Percentiles rank a stretch among this genome's conserved stretches.
phyloP scores from a whole-genome alignment of 768 basidiomycete genomes.

The Leccinum disarticulatum region DNA sequence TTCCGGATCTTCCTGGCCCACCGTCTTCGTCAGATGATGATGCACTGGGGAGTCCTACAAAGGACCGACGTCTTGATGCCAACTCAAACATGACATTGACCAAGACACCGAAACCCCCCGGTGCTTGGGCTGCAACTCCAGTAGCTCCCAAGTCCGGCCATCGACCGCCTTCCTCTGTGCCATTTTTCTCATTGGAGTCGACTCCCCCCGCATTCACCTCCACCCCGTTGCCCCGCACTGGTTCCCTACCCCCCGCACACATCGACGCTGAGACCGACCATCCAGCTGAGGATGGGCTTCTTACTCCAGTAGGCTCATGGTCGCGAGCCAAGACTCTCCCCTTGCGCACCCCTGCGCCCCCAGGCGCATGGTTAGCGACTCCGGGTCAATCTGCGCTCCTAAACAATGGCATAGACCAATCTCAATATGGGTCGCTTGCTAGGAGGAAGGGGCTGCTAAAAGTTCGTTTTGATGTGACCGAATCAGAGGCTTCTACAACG shows the following conservation, averaged over 20 bases:
- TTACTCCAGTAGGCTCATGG: constrained; percentile 50
- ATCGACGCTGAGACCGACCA: constrained; percentile 20
- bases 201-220: constrained; percentile 29
- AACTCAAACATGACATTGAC: constrained; percentile 32
- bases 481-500: constrained; percentile 34
- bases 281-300: constrained; percentile 24
- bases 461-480: constrained; percentile 66
- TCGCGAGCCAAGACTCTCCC: constrained; percentile 49
- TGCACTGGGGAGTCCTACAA: constrained; percentile 29
- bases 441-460: constrained; percentile 59
- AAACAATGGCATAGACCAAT: constrained; percentile 22
- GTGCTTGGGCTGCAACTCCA: constrained; percentile 46
- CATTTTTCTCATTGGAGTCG: constrained; percentile 23
- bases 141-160: constrained; percentile 22
- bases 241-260: constrained; percentile 11
- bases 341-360: constrained; percentile 61
- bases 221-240: constrained; percentile 23
- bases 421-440: constrained; percentile 35
- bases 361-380: constrained; percentile 66
- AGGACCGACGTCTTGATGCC: constrained; percentile 13
- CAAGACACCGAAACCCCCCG: constrained; percentile 48
- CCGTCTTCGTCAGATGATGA: constrained; percentile 58
- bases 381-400: constrained; percentile 39
- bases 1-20: constrained; percentile 67
- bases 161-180: constrained; percentile 18